phyloP scores from a whole-genome alignment of 129 eudicot species.

The Scalesia atractyloides region DNA sequence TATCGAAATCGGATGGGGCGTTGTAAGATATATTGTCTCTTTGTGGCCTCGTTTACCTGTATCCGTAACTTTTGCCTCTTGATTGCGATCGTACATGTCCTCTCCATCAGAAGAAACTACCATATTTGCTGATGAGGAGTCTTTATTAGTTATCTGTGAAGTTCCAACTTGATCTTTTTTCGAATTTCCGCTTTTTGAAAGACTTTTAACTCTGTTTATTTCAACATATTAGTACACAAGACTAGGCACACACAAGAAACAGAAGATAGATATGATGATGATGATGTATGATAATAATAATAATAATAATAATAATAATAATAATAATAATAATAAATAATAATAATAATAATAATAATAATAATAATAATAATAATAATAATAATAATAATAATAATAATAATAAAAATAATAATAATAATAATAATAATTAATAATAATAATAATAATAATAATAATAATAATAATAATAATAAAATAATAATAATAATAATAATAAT shows the following conservation, averaged over 20 bases:
- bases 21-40: slow-evolving; percentile 40
- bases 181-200: slow-evolving; percentile 79
- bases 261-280: no score
- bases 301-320: background rate
- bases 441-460: no score
- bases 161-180: slow-evolving; percentile 70
- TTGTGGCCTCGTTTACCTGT: slow-evolving; percentile 58
- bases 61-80: slow-evolving; percentile 59
- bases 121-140: slow-evolving; percentile 49
- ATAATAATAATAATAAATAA: no score
- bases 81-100: slow-evolving; percentile 56
- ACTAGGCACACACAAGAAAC: background rate
- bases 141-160: slow-evolving; percentile 58
- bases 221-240: background rate
- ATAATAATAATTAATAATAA: no score
- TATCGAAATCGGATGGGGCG: slow-evolving; percentile 50
- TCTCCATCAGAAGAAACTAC: slow-evolving; percentile 53
- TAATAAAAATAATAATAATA: background rate
- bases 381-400: background rate
- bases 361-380: no score
- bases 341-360: no score
- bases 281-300: background rate
- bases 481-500: background rate
- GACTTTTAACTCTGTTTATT: slow-evolving; percentile 77
- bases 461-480: no score